Conservation (phyloP, 345 rosid genomes). For the Clarkia xantiana region DNA sequence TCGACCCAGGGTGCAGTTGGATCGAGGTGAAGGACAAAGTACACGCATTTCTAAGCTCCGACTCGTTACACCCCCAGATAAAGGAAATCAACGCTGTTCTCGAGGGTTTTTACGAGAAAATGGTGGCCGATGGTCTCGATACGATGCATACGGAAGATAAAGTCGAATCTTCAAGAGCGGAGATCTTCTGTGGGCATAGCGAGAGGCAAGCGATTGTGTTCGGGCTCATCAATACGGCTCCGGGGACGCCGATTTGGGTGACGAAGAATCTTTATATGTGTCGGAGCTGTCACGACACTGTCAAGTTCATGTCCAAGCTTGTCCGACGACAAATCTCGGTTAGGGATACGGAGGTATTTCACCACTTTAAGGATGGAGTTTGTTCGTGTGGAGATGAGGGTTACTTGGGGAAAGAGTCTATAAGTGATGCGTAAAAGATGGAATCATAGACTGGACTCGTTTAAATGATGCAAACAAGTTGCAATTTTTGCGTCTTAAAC, state of each 20-base stretch:
- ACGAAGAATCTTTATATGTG: conserved; percentile 73
- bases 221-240: conserved; percentile 53
- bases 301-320: conserved; percentile 52
- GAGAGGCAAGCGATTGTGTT: conserved; percentile 66
- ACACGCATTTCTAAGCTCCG: conserved; percentile 68
- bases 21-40: conserved; percentile 64
- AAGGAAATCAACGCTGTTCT: conserved; percentile 43
- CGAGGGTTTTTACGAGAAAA: conserved; percentile 47
- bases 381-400: conserved; percentile 70
- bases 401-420: conserved; percentile 17
- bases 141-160: conserved; percentile 20
- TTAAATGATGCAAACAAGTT: too few relatives aligned
- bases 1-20: conserved; percentile 89
- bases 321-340: conserved; percentile 65
- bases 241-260: conserved; percentile 62
- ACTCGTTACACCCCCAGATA: conserved; percentile 41
- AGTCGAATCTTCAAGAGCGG: conserved; percentile 47
- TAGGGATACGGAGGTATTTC: conserved; percentile 67
- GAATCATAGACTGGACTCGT: too few relatives aligned
- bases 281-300: conserved; percentile 49
- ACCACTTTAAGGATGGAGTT: conserved; percentile 64
- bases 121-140: conserved; percentile 29
- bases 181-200: conserved; percentile 75
- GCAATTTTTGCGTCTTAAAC: too few relatives aligned
- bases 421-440: not conserved